Conservation (phyloP, 139 green algal species). For the Micromonas pusilla region DNA sequence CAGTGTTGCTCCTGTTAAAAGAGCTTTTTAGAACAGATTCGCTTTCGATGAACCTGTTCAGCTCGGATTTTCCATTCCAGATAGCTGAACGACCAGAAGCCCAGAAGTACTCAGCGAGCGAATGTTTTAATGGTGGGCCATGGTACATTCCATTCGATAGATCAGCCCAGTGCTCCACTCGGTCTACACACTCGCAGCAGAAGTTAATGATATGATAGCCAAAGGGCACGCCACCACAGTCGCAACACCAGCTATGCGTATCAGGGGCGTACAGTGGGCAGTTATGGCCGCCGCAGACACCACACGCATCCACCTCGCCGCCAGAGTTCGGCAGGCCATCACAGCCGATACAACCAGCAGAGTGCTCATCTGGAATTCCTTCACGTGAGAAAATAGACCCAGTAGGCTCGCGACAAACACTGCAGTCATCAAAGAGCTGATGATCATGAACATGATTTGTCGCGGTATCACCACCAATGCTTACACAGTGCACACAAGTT, state of each 20-base stretch:
- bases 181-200: constrained; percentile 19
- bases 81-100: background rate
- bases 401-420: background rate
- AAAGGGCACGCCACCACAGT: background rate
- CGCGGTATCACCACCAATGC: too few species aligned
- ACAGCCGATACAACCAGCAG: constrained; percentile 18
- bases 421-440: constrained; percentile 15
- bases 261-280: background rate
- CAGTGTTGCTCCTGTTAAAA: background rate
- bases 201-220: constrained; percentile 5
- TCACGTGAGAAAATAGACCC: background rate
- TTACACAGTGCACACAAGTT: background rate
- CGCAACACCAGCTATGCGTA: constrained; percentile 10
- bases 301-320: constrained; percentile 2
- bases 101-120: background rate
- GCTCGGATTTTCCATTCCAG: too few species aligned
- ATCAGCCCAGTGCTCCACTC: background rate
- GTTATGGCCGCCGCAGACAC: background rate
- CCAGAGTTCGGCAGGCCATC: constrained; percentile 14
- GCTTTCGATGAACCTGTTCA: too few species aligned
- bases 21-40: background rate
- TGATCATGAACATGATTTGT: too few species aligned
- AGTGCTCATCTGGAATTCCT: background rate
- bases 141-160: background rate
- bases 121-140: background rate